Evolutionary conservation across 345 rosid genomes (phyloP), one percentile per base, ranked within the genome.

Genomic region (Brassica rapa): DNA sequence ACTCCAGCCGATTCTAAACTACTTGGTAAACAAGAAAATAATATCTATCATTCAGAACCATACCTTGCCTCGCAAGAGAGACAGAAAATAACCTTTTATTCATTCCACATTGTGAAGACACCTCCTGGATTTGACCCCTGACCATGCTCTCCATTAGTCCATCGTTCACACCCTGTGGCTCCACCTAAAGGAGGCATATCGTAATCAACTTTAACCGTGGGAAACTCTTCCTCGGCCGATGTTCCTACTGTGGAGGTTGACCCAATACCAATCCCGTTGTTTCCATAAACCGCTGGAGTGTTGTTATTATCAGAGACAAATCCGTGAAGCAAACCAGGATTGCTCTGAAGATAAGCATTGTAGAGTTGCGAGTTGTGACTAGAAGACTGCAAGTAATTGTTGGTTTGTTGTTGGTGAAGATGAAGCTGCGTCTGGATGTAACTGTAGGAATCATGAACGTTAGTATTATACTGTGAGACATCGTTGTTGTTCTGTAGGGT

Each of bases 31-130:
- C 68, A 27, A 63, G 72, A 32, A 63, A 74, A 49, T 2, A 43
- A 29, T 11, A 67, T 3, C 62, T 69, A 55, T 66, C 24, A 73
- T 69, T 55, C 70, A 27, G 19, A 74, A 30, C 72, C 62, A 46
- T 63, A 63, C 56, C 80, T 65, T 80, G 62, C 63, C 68, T 43
- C 73, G 0, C 83, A 80, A 55, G 72, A 53, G 70, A 43, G 32
- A 55, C 30, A 67, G 2, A 37, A 1, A 7, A 25, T 1, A 10
- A 19, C 8, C 60, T 32, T 43, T 88, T 72, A 92, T 29, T 89
- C 96, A 61, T 89, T 93, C 98, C 99, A 95, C 94, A 88, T 95
- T n/a, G 99, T 86, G 66, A 90, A 95, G 70, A 86, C 86, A 9
- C 89, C 85, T 16, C 89, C 86, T 4, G 92, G 86, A 85, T 89